phyloP scores from a whole-genome alignment of 2,329 filamentous ascomycete genomes.

The Trichoderma afroharzianum region DNA sequence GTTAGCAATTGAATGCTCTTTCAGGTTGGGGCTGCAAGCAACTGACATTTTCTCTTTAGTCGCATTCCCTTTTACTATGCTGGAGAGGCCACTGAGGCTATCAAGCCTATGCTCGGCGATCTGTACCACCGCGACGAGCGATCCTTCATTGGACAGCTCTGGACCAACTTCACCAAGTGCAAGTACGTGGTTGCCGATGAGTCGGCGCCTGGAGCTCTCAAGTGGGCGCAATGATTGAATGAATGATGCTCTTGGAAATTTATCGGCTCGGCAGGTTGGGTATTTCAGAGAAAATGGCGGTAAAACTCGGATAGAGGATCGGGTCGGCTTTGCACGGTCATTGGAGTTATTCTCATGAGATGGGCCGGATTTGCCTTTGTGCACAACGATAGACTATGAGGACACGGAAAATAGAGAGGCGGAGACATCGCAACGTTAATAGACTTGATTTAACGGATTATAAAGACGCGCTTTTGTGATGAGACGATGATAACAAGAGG shows the following conservation, averaged over 20 bases:
- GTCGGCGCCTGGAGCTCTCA: slow-evolving; percentile 10
- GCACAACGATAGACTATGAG: not conserved
- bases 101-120: slow-evolving; percentile 14
- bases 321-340: not conserved
- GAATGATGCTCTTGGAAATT: not conserved
- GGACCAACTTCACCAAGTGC: slow-evolving; percentile 14
- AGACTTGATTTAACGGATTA: not conserved
- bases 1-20: not conserved
- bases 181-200: slow-evolving; percentile 14
- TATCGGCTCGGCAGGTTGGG: not conserved
- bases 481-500: not conserved
- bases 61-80: slow-evolving; percentile 17
- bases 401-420: not conserved
- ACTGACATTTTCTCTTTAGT: not conserved
- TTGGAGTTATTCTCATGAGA: not conserved
- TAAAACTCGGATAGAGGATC: slow-evolving; percentile 7
- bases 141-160: slow-evolving; percentile 7
- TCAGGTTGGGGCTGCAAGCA: not conserved
- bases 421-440: not conserved
- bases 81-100: slow-evolving; percentile 11
- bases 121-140: slow-evolving; percentile 6
- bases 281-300: not conserved
- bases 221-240: slow-evolving; percentile 11
- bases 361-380: not conserved
- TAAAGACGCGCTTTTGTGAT: not conserved